phyloP scores from a whole-genome alignment of 148 eudicot species.

The Pharnaceum exiguum region DNA sequence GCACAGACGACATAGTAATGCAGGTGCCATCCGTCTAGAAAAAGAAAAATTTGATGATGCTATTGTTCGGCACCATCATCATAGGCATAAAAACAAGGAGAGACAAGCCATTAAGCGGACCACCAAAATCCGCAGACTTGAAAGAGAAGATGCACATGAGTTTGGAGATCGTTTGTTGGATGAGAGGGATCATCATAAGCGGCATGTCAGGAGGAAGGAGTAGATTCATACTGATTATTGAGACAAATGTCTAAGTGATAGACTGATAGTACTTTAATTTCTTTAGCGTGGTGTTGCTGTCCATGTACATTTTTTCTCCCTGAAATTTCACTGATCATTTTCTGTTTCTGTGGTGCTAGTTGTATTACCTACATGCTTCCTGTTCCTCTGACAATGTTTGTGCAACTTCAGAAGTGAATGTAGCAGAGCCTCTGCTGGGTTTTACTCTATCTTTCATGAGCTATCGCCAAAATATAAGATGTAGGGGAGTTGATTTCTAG shows the following conservation, averaged over 20 bases:
- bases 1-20: slow-evolving; percentile 40
- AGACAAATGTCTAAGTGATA: too few species aligned
- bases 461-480: too few species aligned
- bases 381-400: not conserved
- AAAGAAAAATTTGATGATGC: slow-evolving; percentile 24
- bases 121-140: slow-evolving; percentile 15
- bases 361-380: slow-evolving; percentile 1
- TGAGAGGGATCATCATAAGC: slow-evolving; percentile 14
- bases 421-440: too few species aligned
- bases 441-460: too few species aligned
- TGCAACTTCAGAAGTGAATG: too few species aligned
- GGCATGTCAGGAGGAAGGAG: slow-evolving; percentile 21
- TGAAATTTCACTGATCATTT: too few species aligned
- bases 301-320: too few species aligned
- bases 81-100: slow-evolving; percentile 35
- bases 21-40: slow-evolving; percentile 19
- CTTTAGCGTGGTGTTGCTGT: not conserved
- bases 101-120: slow-evolving; percentile 22
- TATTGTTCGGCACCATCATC: slow-evolving; percentile 38
- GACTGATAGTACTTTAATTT: not conserved
- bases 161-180: slow-evolving; percentile 13
- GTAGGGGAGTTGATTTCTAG: too few species aligned
- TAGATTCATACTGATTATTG: too few species aligned
- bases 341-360: too few species aligned
- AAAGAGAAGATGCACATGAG: slow-evolving; percentile 19